A percentile compares a stretch with the other conserved stretches of the same genome.
Evolutionary conservation across 331 rosid species (phyloP).

Genomic region (Dryas integrifolia): DNA sequence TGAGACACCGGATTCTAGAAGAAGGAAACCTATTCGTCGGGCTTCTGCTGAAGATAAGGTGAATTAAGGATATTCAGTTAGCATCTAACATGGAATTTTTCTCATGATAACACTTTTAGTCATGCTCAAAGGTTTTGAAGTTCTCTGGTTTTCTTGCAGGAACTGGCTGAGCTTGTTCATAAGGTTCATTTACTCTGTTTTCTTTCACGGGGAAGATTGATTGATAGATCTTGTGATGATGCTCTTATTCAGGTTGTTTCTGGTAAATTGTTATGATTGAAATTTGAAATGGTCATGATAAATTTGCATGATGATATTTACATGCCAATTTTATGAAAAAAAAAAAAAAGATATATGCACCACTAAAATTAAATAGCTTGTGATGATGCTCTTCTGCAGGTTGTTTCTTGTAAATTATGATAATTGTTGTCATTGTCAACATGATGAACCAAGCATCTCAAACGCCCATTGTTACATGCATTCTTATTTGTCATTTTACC

Average conservation of each 20-base stretch:
- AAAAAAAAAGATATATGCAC: not conserved
- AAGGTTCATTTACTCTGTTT: constrained; percentile 88
- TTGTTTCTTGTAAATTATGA: not conserved
- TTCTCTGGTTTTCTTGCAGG: constrained; percentile 42
- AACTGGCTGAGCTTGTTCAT: constrained; percentile 77
- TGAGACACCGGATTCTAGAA: constrained; percentile 50
- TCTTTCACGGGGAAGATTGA: constrained; percentile 88
- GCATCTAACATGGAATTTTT: constrained; percentile 23
- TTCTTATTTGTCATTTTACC: not conserved
- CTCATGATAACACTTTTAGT: constrained; percentile 24
- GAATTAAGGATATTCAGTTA: constrained; percentile 22
- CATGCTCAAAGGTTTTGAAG: constrained; percentile 4
- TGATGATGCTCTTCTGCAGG: not conserved
- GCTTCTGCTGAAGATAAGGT: constrained; percentile 86
- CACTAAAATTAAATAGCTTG: not conserved
- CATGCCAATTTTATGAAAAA: not conserved
- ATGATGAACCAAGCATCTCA: not conserved
- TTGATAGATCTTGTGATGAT: constrained; percentile 78
- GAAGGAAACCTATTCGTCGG: constrained; percentile 51
- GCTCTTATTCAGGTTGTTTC: constrained; percentile 74
- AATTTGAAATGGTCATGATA: not conserved
- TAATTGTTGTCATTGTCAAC: not conserved
- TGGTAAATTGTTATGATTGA: constrained; percentile 13
- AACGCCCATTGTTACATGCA: not conserved
- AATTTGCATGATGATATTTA: not conserved